phyloP scores from a whole-genome alignment of 495 filamentous ascomycete genomes.

The Mytilinidion resinicola region DNA sequence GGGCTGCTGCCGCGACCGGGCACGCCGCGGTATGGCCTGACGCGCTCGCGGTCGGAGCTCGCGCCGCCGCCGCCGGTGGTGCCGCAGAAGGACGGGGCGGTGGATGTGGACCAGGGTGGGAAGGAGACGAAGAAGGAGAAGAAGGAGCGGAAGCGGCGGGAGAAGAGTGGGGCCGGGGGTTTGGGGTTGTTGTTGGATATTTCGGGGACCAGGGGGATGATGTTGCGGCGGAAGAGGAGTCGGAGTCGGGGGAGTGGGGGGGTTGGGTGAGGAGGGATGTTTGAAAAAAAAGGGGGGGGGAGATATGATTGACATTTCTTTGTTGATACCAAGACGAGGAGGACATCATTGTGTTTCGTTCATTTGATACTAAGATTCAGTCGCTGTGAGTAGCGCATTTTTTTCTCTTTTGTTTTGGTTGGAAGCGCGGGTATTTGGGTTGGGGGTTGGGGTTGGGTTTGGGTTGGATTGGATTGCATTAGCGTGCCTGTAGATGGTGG shows the following conservation, averaged over 20 bases:
- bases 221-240: slow-evolving; percentile 23
- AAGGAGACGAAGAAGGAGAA: slow-evolving; percentile 10
- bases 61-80: background rate
- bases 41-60: too few relatives aligned
- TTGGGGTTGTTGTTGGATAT: slow-evolving; percentile 22
- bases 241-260: slow-evolving; percentile 5
- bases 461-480: too few relatives aligned
- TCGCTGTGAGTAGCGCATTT: too few relatives aligned
- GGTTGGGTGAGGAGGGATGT: background rate
- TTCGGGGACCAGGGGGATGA: slow-evolving; percentile 28
- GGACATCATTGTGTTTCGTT: background rate
- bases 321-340: too few relatives aligned
- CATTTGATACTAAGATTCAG: background rate
- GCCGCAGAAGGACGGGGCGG: background rate
- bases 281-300: background rate
- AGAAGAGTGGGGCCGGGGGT: slow-evolving; percentile 2
- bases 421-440: too few relatives aligned
- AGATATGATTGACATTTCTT: too few relatives aligned
- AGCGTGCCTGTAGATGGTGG: too few relatives aligned
- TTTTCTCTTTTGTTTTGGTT: too few relatives aligned
- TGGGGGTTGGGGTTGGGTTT: too few relatives aligned
- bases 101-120: background rate
- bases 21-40: too few relatives aligned
- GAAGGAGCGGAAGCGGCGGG: slow-evolving; percentile 6
- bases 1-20: too few relatives aligned